Conservation (phyloP, 2,329 filamentous ascomycete genomes). For the Phaeosphaeria sp. region DNA sequence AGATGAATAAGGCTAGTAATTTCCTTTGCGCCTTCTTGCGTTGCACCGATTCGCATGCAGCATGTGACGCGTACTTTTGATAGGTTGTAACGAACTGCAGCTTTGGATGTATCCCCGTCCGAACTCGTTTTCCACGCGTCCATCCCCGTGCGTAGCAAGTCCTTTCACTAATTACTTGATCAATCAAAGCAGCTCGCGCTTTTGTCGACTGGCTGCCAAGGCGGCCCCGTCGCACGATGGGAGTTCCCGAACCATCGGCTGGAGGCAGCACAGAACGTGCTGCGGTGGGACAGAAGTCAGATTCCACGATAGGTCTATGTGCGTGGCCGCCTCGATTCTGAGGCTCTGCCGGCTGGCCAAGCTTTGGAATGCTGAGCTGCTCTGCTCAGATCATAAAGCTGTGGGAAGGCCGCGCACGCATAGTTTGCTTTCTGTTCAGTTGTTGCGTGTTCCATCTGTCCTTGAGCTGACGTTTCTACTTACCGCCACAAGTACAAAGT, state of each 20-base stretch:
- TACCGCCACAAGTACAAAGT: not conserved
- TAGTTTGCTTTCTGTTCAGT: conserved; percentile 4
- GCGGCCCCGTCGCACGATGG: not conserved
- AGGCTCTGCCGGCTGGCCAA: not conserved
- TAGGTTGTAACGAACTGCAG: not conserved
- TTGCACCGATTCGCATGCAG: not conserved
- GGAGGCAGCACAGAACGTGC: not conserved
- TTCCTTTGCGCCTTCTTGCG: not conserved
- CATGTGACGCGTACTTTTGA: not conserved
- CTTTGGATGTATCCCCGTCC: not conserved
- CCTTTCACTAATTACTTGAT: not conserved
- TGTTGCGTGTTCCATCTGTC: conserved; percentile 4
- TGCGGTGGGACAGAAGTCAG: not conserved
- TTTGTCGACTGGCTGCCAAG: not conserved
- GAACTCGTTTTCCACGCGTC: not conserved
- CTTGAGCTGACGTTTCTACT: conserved; percentile 1
- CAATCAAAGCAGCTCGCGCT: not conserved
- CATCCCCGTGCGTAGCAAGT: not conserved
- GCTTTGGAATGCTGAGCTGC: not conserved
- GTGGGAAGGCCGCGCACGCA: conserved; percentile 3
- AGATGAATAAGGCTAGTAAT: not conserved
- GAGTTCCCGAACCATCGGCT: not conserved
- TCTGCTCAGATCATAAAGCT: not conserved
- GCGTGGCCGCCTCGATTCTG: not conserved
- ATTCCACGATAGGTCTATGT: not conserved